Percentiles rank a stretch among this genome's conserved stretches.
phyloP scores from a whole-genome alignment of 441 rosid species.

The Brassica hybrid region DNA sequence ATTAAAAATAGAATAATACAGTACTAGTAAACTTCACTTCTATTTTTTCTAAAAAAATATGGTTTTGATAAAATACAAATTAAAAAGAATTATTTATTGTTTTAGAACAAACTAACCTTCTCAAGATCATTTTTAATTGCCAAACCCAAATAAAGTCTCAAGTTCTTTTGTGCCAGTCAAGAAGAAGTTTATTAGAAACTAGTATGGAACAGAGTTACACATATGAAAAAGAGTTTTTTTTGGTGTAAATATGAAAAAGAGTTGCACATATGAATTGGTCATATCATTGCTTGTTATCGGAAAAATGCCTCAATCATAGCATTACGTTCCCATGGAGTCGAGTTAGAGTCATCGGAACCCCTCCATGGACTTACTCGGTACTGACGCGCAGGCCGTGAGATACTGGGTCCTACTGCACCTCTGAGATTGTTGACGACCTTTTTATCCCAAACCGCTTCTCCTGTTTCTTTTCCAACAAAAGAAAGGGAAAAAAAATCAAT shows the following conservation, averaged over 20 bases:
- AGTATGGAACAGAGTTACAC: neutral
- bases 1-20: too few relatives aligned
- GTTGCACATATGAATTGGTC: neutral
- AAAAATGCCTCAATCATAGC: constrained; percentile 2
- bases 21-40: too few relatives aligned
- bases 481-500: neutral
- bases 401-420: neutral
- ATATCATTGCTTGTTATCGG: neutral
- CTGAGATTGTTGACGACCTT: neutral
- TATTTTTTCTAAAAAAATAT: too few relatives aligned
- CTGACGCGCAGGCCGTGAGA: constrained; percentile 2
- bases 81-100: too few relatives aligned
- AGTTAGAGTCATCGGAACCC: neutral
- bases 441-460: constrained; percentile 6
- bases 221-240: too few relatives aligned
- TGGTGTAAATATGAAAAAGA: too few relatives aligned
- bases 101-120: too few relatives aligned
- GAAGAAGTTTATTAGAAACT: neutral
- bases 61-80: too few relatives aligned
- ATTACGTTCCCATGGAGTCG: constrained; percentile 6
- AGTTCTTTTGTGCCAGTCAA: neutral
- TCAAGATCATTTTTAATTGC: too few relatives aligned
- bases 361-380: neutral
- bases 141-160: too few relatives aligned
- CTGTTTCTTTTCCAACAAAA: neutral